A percentile compares a stretch with the other conserved stretches of the same genome.
phyloP scores from a whole-genome alignment of 2,329 filamentous ascomycete species.

The Epichloe gansuensis region DNA sequence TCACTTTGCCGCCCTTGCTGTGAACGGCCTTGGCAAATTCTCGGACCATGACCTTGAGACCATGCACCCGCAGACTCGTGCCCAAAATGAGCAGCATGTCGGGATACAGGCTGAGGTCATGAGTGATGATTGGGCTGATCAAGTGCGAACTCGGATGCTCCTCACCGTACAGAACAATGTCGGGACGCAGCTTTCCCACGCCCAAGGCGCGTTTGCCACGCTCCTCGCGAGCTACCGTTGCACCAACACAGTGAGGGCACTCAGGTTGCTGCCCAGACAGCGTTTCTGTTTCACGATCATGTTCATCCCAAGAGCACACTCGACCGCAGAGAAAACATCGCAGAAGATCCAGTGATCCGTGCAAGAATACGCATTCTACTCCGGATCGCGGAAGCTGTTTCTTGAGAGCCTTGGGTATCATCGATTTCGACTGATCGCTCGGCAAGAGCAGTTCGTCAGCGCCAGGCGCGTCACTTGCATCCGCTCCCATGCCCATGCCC shows the following conservation, averaged over 20 bases:
- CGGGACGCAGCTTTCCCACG: conserved; percentile 55
- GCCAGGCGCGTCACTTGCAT: conserved; percentile 3
- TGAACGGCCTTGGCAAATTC: conserved; percentile 64
- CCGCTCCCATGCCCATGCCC: conserved; percentile 8
- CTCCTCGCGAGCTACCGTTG: conserved; percentile 49
- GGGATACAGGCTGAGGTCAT: conserved; percentile 51
- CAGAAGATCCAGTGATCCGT: conserved; percentile 54
- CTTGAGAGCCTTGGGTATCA: conserved; percentile 7
- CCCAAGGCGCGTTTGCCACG: conserved; percentile 55
- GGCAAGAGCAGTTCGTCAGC: conserved; percentile 10
- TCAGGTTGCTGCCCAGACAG: conserved; percentile 53
- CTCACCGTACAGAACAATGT: conserved; percentile 65
- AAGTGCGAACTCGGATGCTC: conserved; percentile 58
- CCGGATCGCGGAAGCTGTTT: conserved; percentile 26
- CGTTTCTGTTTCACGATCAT: conserved; percentile 40
- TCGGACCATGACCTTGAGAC: conserved; percentile 56
- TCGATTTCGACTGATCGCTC: conserved; percentile 10
- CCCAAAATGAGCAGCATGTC: conserved; percentile 60
- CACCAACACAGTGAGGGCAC: conserved; percentile 52
- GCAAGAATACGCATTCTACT: conserved; percentile 57
- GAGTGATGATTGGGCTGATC: conserved; percentile 55
- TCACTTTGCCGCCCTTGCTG: conserved; percentile 52
- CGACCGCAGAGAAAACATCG: conserved; percentile 51
- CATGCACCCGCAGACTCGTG: conserved; percentile 59
- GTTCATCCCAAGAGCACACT: conserved; percentile 47